Conservation (phyloP, 352 stramenopile genomes). For the Phytophthora meadii region DNA sequence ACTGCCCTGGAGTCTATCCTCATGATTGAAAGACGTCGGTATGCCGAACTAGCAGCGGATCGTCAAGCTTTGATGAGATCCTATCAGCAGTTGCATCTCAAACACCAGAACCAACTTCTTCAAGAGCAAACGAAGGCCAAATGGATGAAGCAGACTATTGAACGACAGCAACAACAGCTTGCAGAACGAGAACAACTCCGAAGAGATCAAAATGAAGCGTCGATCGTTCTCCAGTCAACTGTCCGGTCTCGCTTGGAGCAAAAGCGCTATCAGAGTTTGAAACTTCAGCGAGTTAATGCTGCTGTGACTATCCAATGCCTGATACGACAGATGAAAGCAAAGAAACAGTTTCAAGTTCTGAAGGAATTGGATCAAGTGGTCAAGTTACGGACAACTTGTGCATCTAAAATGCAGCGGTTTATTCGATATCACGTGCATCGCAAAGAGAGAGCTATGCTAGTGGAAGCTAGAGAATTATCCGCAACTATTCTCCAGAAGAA, state of each 20-base stretch:
- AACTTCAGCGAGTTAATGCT: conserved; percentile 49
- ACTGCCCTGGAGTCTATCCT: conserved; percentile 32
- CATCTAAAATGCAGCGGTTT: conserved; percentile 48
- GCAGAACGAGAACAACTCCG: conserved; percentile 45
- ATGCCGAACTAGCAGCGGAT: conserved; percentile 33
- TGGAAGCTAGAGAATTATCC: conserved; percentile 45
- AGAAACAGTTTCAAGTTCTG: conserved; percentile 18
- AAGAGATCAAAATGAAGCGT: conserved; percentile 50
- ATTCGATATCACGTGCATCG: conserved; percentile 44
- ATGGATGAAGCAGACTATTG: conserved; percentile 52
- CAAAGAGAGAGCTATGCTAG: conserved; percentile 44
- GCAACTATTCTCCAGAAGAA: conserved; percentile 62
- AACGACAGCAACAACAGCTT: conserved; percentile 46
- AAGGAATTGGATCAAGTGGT: conserved; percentile 19
- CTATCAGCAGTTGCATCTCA: conserved; percentile 49
- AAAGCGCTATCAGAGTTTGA: conserved; percentile 65
- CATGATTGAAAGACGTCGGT: conserved; percentile 38
- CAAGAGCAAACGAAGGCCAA: conserved; percentile 47
- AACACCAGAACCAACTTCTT: conserved; percentile 56
- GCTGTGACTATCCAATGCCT: conserved; percentile 55
- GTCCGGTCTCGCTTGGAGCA: conserved; percentile 63
- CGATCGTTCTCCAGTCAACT: conserved; percentile 67
- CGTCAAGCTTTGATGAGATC: conserved; percentile 39
- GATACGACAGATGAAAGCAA: conserved; percentile 25
- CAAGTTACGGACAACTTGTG: conserved; percentile 15